These are phyloP conservation scores for Penicillium riverlandense DNA, from an alignment of 495 filamentous ascomycete species.

Conservation along the genomic window DNA sequence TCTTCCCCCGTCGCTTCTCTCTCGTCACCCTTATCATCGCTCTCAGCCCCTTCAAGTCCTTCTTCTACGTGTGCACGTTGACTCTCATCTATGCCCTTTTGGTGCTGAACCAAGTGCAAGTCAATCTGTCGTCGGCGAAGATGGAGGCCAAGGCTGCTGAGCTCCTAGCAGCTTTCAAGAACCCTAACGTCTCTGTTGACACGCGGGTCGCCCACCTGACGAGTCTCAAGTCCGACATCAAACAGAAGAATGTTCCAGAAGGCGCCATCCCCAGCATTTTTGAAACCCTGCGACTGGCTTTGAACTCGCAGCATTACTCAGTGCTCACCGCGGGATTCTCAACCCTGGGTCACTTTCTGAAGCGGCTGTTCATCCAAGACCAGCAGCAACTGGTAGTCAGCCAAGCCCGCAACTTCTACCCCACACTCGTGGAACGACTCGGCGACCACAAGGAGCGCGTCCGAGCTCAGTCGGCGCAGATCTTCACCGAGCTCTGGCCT, in stretches of 20 bases:
- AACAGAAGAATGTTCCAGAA: conserved; percentile 78
- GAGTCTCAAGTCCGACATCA: conserved; percentile 75
- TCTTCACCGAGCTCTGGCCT: conserved; percentile 64
- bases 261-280: conserved; percentile 63
- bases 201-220: conserved; percentile 64
- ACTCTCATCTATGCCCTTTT: conserved; percentile 10
- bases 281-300: conserved; percentile 61
- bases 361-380: conserved; percentile 76
- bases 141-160: conserved; percentile 45
- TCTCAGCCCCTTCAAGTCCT: neutral
- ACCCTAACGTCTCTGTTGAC: conserved; percentile 58
- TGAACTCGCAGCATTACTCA: conserved; percentile 60
- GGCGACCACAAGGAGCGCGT: conserved; percentile 83
- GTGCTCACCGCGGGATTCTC: conserved; percentile 74
- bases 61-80: conserved; percentile 1
- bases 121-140: conserved; percentile 6
- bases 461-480: conserved; percentile 60
- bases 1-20: neutral
- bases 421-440: conserved; percentile 74
- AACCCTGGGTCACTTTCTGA: conserved; percentile 75
- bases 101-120: conserved; percentile 4
- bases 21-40: neutral
- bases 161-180: conserved; percentile 60
- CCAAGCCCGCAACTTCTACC: conserved; percentile 56
- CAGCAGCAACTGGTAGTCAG: conserved; percentile 58